Conservation (phyloP, 2,329 filamentous ascomycete genomes). For the Diaporthe aspalathi region DNA sequence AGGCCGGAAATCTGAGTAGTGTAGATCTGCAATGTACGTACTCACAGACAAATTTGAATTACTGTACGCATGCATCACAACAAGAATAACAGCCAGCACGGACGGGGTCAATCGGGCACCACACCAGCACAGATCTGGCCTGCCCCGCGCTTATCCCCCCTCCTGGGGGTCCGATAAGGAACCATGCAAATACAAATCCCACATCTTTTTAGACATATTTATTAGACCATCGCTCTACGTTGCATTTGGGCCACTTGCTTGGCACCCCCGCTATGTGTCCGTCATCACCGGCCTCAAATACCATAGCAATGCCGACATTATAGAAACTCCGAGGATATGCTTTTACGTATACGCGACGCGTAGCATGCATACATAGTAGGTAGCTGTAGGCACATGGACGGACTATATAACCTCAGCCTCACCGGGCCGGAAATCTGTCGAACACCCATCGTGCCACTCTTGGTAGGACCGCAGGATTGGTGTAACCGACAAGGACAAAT, state of each 20-base stretch:
- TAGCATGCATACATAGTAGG: no score
- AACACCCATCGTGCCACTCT: slow-evolving; percentile 22
- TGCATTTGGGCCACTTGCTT: no score
- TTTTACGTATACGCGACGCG: no score
- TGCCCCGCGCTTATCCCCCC: slow-evolving; percentile 18
- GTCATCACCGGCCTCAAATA: no score
- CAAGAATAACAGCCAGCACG: not conserved
- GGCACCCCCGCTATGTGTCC: not conserved
- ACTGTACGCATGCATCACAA: not conserved
- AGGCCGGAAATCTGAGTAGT: not conserved
- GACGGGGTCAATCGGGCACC: not conserved
- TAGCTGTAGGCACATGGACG: no score
- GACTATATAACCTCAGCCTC: slow-evolving; percentile 3
- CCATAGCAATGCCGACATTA: no score
- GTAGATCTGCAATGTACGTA: slow-evolving; percentile 16
- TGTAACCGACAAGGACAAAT: not conserved
- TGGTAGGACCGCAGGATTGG: no score
- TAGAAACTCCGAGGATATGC: not conserved
- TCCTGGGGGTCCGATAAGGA: not conserved
- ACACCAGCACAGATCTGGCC: not conserved
- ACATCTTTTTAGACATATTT: slow-evolving; percentile 12
- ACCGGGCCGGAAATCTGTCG: slow-evolving; percentile 32
- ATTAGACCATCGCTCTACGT: no score
- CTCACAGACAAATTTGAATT: slow-evolving; percentile 9
- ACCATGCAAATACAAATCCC: slow-evolving; percentile 3